Conservation (phyloP, 805 yeast species). For the Sugiyamaella boreocaroliniensis region DNA sequence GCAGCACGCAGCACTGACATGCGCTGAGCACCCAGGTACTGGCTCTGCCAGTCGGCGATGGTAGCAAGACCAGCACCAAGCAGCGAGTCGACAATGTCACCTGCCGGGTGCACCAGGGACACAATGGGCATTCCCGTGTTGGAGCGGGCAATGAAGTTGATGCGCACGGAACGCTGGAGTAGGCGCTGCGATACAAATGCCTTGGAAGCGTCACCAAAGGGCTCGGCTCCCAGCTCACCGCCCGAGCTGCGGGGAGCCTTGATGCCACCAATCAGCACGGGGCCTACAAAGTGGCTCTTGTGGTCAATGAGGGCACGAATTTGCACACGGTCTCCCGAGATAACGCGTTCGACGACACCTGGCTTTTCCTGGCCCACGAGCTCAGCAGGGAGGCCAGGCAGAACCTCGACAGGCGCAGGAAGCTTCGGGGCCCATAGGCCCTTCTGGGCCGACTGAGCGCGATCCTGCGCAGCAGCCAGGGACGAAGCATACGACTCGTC, state of each 20-base stretch:
- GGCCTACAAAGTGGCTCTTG: constrained; percentile 45
- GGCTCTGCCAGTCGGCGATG: constrained; percentile 75
- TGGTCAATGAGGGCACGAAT: constrained; percentile 46
- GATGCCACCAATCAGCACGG: constrained; percentile 66
- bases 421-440: constrained; percentile 50
- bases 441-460: constrained; percentile 43
- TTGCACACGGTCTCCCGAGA: constrained; percentile 72
- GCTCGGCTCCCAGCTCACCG: constrained; percentile 36
- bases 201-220: constrained; percentile 61
- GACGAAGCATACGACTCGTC: constrained; percentile 26
- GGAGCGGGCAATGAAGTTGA: constrained; percentile 52
- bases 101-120: constrained; percentile 63
- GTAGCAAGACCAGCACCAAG: constrained; percentile 66
- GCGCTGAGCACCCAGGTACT: constrained; percentile 53
- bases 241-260: constrained; percentile 63
- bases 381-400: constrained; percentile 17
- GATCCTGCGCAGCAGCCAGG: constrained; percentile 32
- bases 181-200: constrained; percentile 56
- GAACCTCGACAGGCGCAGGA: constrained; percentile 13
- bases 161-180: constrained; percentile 52
- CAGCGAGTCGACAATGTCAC: constrained; percentile 63
- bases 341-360: constrained; percentile 66
- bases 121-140: constrained; percentile 40
- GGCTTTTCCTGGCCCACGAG: constrained; percentile 37
- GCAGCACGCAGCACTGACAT: constrained; percentile 59